Evolutionary conservation across 108 stramenopile species (phyloP), one percentile per base, ranked within the genome.

Genomic region (Phaeodactylum tricornutum): DNA sequence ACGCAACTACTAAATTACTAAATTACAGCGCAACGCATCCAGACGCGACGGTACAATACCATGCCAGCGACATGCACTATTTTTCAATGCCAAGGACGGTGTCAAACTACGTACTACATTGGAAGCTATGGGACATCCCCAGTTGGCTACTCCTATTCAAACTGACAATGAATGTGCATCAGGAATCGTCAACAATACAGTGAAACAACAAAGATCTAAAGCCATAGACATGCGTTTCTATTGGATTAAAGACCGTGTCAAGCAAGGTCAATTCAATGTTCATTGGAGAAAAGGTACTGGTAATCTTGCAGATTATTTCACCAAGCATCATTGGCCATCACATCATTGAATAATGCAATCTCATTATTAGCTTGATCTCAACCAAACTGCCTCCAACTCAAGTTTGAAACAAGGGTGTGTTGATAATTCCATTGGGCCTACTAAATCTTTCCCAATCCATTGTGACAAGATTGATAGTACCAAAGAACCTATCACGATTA

Each of bases 11-110:
- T 77, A n/a, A 62, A 41, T 57, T 77, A 22, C 57, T 77, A 19
- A 61, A 77, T 29, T 72, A 77, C 41, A 36, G 38, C 2, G 67
- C 74, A 39, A 54, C 69, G 12, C 55, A 75, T 39, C 69, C 66
- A 9, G 31, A 68, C 32, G 67, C 71, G 42, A 63, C 41, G 2
- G 14, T 69, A 9, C 57, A 59, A 11, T 72, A 59, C 34, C 26
- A 40, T 12, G 27, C 29, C 47, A 66, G 65, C 29, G 64, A 62
- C 43, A 69, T 75, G 74, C 3, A 53, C 11, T 61, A 8, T 74
- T 38, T 38, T 22, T 39, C 27, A 74, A 74, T 39, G 55, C 47
- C 21, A 36, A 55, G 47, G 43, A 59, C 42, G 72, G 36, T 24
- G 26, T 41, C 0, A 20, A 37, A 11, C 32, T 55, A 0, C 50